phyloP scores from a whole-genome alignment of 2,329 filamentous ascomycete genomes.

The Ceratocystis destructans region DNA sequence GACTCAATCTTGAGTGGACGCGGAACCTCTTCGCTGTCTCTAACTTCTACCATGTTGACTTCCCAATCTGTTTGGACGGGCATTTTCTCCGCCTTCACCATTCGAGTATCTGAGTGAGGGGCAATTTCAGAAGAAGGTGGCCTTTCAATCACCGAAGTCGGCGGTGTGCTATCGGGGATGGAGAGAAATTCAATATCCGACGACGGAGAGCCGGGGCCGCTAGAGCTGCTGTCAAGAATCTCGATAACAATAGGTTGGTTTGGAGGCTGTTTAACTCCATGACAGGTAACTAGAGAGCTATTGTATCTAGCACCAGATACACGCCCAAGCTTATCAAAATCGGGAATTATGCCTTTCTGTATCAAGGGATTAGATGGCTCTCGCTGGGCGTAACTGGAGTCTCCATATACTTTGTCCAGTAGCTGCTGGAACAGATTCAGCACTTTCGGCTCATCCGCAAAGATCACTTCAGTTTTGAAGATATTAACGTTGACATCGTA shows the following conservation, averaged over 20 bases:
- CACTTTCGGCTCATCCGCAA: conserved; percentile 39
- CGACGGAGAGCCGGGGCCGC: not conserved
- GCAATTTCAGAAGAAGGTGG: not conserved
- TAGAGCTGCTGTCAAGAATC: not conserved
- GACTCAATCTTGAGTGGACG: not conserved
- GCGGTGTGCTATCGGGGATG: conserved; percentile 1
- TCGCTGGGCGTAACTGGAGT: not conserved
- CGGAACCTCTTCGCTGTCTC: not conserved
- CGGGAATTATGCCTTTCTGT: not conserved
- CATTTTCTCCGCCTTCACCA: not conserved
- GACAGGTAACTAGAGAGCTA: not conserved
- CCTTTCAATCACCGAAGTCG: not conserved
- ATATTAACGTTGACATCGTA: conserved; percentile 64
- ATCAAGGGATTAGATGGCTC: not conserved
- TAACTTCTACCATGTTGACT: conserved; percentile 12
- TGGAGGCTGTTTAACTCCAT: not conserved
- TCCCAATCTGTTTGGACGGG: not conserved
- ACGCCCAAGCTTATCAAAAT: not conserved
- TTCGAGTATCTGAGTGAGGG: not conserved
- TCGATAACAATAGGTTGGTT: not conserved
- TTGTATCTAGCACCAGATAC: not conserved
- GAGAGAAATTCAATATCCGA: not conserved
- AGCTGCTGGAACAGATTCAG: conserved; percentile 35
- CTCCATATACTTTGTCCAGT: conserved; percentile 31
- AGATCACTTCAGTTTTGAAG: conserved; percentile 58